Percentiles rank a stretch among this genome's conserved stretches.
These are phyloP conservation scores for Zygoascus flipseniorum DNA, from an alignment of 805 yeast genomes.

Conservation along the genomic window DNA sequence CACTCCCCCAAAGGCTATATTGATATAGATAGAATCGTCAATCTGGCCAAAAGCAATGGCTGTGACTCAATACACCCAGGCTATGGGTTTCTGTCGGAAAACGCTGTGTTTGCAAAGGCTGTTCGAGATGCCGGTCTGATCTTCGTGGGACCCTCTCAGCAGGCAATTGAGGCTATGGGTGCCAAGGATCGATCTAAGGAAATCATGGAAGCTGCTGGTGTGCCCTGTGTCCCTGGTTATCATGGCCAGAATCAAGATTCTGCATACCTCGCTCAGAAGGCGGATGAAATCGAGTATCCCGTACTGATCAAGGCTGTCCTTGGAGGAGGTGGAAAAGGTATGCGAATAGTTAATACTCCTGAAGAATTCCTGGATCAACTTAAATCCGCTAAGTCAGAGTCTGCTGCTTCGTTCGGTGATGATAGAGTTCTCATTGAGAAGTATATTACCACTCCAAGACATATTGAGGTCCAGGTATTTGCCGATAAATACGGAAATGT, in stretches of 20 bases:
- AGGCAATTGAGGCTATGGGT: slow-evolving; percentile 29
- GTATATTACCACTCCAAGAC: slow-evolving; percentile 47
- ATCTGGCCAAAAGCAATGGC: slow-evolving; percentile 40
- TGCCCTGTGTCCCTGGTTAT: slow-evolving; percentile 29
- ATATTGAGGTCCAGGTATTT: slow-evolving; percentile 48
- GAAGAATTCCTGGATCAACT: slow-evolving; percentile 41
- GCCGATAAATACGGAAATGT: slow-evolving; percentile 49
- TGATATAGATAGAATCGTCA: slow-evolving; percentile 40
- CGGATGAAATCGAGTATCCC: slow-evolving; percentile 35
- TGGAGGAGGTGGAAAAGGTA: slow-evolving; percentile 54
- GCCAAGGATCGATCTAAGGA: slow-evolving; percentile 27
- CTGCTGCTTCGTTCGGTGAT: slow-evolving; percentile 47
- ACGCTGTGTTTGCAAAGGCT: slow-evolving; percentile 26
- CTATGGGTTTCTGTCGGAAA: slow-evolving; percentile 47
- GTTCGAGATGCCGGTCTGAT: slow-evolving; percentile 26
- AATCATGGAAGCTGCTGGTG: slow-evolving; percentile 27
- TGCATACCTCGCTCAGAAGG: slow-evolving; percentile 19
- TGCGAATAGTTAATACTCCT: slow-evolving; percentile 43
- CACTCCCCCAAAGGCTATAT: slow-evolving; percentile 21
- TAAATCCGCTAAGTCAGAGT: slow-evolving; percentile 47
- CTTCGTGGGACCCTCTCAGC: slow-evolving; percentile 28
- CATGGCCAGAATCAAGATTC: slow-evolving; percentile 26
- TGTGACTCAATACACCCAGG: slow-evolving; percentile 53
- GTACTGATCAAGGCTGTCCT: slow-evolving; percentile 50
- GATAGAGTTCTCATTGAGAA: slow-evolving; percentile 46